Conservation (phyloP, 371 early-diverging fungal genomes). For the Coemansia sp. region DNA sequence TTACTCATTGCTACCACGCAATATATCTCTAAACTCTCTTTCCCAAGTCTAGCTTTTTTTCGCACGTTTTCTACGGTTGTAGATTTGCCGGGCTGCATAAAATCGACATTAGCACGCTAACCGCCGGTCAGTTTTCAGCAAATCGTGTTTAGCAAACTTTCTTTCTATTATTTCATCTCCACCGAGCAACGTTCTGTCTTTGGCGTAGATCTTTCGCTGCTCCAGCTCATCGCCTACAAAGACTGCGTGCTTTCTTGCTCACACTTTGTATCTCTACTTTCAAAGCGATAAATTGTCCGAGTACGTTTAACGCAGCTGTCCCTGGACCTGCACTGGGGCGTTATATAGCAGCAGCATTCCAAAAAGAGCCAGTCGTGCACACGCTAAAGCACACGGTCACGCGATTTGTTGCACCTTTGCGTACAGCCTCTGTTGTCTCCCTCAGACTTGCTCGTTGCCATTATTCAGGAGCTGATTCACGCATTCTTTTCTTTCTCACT, state of each 20-base stretch:
- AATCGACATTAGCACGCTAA: not conserved
- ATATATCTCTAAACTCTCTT: not conserved
- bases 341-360: not conserved
- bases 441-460: not conserved
- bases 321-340: not conserved
- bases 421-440: not conserved
- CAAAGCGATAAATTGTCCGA: not conserved
- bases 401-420: not conserved
- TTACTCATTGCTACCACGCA: not conserved
- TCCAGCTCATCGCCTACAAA: not conserved
- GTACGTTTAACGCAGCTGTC: not conserved
- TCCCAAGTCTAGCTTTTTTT: not conserved
- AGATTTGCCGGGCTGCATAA: conserved; percentile 1
- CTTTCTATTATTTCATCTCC: not conserved
- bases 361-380: not conserved
- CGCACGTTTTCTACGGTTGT: not conserved
- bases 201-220: conserved; percentile 3
- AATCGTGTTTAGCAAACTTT: not conserved
- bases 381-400: not conserved
- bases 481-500: not conserved
- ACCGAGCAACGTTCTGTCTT: not conserved
- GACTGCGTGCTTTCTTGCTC: not conserved
- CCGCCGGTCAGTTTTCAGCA: not conserved
- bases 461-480: not conserved
- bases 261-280: not conserved